These are phyloP conservation scores for Endothia cerciana DNA, from an alignment of 2,329 filamentous ascomycete species.

Conservation along the genomic window DNA sequence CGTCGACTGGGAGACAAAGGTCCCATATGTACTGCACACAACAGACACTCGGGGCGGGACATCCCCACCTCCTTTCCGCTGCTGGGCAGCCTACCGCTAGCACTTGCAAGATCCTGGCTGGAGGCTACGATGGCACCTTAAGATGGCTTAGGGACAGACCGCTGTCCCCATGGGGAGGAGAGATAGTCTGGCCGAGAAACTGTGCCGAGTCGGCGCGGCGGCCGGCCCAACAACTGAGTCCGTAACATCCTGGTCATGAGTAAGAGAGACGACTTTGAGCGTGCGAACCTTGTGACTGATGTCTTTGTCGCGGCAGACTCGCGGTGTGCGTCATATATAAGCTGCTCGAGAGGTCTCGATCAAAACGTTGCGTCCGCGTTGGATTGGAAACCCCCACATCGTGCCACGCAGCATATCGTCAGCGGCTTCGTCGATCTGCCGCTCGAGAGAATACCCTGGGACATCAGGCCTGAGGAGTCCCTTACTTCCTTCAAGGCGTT, in stretches of 20 bases:
- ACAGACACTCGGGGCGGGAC: no score
- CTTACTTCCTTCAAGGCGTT: background rate
- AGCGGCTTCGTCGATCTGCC: background rate
- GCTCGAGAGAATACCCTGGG: background rate
- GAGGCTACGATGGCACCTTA: no score
- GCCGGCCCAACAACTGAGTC: background rate
- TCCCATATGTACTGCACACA: no score
- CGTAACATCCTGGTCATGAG: background rate
- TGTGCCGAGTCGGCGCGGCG: no score
- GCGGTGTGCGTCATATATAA: background rate
- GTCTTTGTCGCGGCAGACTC: background rate
- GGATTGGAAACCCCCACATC: no score
- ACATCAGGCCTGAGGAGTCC: background rate
- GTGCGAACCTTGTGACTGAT: background rate
- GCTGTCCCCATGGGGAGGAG: background rate
- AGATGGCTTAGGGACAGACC: background rate
- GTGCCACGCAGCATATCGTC: no score
- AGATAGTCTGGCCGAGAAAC: no score
- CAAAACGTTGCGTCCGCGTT: background rate
- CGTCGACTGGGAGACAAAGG: background rate
- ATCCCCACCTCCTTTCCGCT: background rate
- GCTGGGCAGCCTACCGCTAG: no score
- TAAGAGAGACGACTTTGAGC: no score
- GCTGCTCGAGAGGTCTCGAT: no score
- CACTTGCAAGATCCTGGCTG: no score